A percentile compares a stretch with the other conserved stretches of the same genome.
These are phyloP conservation scores for Leucaena leucocephala DNA, from an alignment of 306 rosid genomes.

Conservation along the genomic window DNA sequence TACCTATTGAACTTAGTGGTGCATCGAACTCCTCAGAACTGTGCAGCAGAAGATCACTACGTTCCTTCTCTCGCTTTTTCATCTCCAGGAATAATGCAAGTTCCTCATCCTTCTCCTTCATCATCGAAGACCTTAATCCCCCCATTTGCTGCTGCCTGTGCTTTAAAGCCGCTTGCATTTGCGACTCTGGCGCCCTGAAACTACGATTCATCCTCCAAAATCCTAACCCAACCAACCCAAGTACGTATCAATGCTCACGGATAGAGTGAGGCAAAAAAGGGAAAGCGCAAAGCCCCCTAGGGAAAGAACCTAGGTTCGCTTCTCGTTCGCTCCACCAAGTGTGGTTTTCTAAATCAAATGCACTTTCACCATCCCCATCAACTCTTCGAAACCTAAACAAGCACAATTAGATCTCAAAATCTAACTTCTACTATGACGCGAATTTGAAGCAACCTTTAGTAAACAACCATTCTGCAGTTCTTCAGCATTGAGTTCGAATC, in stretches of 20 bases:
- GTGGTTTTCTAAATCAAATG: constrained; percentile 36
- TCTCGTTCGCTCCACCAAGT: constrained; percentile 39
- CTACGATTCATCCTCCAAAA: constrained; percentile 81
- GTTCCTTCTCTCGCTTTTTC: constrained; percentile 88
- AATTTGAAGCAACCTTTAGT: constrained; percentile 2
- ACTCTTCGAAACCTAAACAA: constrained; percentile 29
- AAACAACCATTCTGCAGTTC: background rate
- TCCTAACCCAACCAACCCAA: constrained; percentile 32
- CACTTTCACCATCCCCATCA: constrained; percentile 2
- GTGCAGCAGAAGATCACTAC: constrained; percentile 69
- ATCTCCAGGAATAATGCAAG: constrained; percentile 83
- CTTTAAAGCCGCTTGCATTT: constrained; percentile 64
- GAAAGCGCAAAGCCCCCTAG: constrained; percentile 15
- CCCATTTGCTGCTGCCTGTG: constrained; percentile 67
- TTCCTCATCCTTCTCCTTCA: constrained; percentile 85
- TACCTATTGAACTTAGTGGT: constrained; percentile 58
- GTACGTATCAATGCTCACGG: constrained; percentile 26
- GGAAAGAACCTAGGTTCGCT: constrained; percentile 39
- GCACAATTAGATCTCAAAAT: constrained; percentile 47
- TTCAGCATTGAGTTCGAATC: background rate
- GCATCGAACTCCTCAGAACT: constrained; percentile 68
- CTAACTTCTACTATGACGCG: constrained; percentile 5
- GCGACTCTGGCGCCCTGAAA: constrained; percentile 83
- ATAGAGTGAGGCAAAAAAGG: background rate
- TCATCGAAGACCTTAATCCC: constrained; percentile 46